Percentiles rank a stretch among this genome's conserved stretches.
Evolutionary conservation across 106 monocot species (phyloP).

Genomic region (Alisma plantagoaquatica): DNA sequence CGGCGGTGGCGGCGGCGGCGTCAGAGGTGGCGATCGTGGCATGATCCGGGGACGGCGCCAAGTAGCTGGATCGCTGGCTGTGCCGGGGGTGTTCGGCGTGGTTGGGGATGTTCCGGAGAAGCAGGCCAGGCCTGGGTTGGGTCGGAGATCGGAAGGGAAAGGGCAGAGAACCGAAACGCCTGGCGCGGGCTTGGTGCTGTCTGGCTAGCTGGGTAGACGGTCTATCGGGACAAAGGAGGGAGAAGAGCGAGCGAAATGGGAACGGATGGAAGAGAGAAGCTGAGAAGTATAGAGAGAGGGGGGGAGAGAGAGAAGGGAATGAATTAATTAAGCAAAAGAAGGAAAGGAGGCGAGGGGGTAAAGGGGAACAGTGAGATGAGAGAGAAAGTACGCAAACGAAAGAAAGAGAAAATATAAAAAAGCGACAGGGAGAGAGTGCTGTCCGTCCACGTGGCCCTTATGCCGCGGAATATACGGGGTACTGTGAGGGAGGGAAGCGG

Average conservation of each 20-base stretch:
- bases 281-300: background rate
- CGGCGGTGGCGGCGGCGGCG: background rate
- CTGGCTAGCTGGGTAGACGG: too few relatives aligned
- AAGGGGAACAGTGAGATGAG: too few relatives aligned
- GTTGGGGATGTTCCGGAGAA: too few relatives aligned
- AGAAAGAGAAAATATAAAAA: too few relatives aligned
- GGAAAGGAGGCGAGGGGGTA: background rate
- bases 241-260: background rate
- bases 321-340: background rate
- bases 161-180: background rate
- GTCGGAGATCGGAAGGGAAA: background rate
- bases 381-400: too few relatives aligned
- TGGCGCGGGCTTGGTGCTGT: too few relatives aligned
- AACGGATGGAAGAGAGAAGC: background rate
- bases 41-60: background rate
- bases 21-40: background rate
- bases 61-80: too few relatives aligned
- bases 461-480: too few relatives aligned
- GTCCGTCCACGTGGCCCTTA: too few relatives aligned
- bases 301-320: background rate
- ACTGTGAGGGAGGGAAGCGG: too few relatives aligned
- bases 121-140: background rate
- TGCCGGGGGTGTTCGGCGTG: too few relatives aligned
- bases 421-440: too few relatives aligned
- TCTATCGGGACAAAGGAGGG: background rate